These are phyloP conservation scores for Aspergillus ruber DNA, from an alignment of 2,329 filamentous ascomycete genomes.

Conservation along the genomic window DNA sequence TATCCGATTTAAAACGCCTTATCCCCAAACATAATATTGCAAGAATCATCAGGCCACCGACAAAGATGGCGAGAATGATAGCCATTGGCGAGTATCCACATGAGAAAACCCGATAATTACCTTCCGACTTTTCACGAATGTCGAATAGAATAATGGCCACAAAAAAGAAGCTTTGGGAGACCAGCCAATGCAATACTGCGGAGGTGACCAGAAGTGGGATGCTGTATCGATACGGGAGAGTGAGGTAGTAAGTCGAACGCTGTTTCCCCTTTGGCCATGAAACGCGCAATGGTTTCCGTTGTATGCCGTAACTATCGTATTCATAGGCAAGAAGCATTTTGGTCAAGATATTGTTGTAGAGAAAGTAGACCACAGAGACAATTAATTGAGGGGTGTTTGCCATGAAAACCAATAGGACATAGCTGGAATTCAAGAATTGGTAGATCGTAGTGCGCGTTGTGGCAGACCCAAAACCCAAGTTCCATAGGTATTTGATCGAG, in stretches of 20 bases:
- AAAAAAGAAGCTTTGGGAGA: conserved; percentile 40
- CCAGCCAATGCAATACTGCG: conserved; percentile 40
- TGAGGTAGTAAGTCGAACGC: conserved; percentile 40
- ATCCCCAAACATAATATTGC: background rate
- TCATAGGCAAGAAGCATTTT: conserved; percentile 43
- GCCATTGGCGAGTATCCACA: background rate
- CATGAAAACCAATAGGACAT: conserved; percentile 10
- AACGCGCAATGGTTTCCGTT: conserved; percentile 38
- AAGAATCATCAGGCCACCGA: background rate
- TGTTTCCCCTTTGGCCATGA: conserved; percentile 37
- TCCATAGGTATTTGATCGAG: too few species aligned
- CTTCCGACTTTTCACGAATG: conserved; percentile 8
- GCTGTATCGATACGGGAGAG: conserved; percentile 38
- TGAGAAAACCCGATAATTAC: background rate
- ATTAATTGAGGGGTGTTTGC: conserved; percentile 29
- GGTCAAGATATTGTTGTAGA: conserved; percentile 33
- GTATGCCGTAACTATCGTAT: conserved; percentile 35
- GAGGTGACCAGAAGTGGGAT: conserved; percentile 31
- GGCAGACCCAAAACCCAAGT: too few species aligned
- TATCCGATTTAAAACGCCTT: background rate
- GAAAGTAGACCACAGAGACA: conserved; percentile 25
- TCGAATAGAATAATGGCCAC: conserved; percentile 20
- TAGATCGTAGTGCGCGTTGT: too few species aligned
- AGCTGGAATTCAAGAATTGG: too few species aligned
- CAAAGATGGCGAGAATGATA: background rate